Base-by-base conservation (phyloP, 805 yeast species). In the Lipomyces lipofer region DNA sequence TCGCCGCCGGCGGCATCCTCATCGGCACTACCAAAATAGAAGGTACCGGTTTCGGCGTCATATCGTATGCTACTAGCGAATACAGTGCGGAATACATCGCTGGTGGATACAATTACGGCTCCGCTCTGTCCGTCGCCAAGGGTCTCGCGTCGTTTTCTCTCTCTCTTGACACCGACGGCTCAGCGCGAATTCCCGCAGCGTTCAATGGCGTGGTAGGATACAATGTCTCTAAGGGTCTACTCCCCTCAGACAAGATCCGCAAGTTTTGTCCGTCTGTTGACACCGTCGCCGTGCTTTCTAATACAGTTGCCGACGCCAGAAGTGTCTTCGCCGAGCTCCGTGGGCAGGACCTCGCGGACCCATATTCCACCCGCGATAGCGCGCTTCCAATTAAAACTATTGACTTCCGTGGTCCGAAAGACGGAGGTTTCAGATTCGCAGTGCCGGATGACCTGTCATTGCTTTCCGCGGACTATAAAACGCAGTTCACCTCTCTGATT, bases 391-490 rank as follows among this genome's bases (percentile, higher is more conserved):
- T 57, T 39, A 57, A 54, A 32, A 55, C 52, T 10, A 39, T 57
- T 15, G 61, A 57, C 27, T 57, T 57, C 56, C 55, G 61, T 10
- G 61, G 61, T 4, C 61, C 61, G n/a, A 46, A 29, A 32, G 51
- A 39, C 6, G 61, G 61, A 21, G 61, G 61, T 2, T 57, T 57
- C 43, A 32, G 59, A 33, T 57, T 57, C 21, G 60, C 56, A 8
- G 49, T 57, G 8, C 52, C 61, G 15, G 48, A 48, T 29, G 50
- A 52, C 33, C 49, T 52, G 10, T 42, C 52, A 4, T 25, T 24
- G 12, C 17, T 52, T 10, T 52, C 58, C 17, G 32, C 30, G 4
- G 60, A 52, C 9, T 47, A 49, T 43, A 43, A 24, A 10, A 25
- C 35, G 3, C 47, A 45, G 2, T 56, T 56, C 27, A 13, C 36